A percentile compares a stretch with the other conserved stretches of the same genome.
These are phyloP conservation scores for Halocafeteria seosinensis DNA, from an alignment of 108 stramenopile genomes.

Conservation along the genomic window DNA sequence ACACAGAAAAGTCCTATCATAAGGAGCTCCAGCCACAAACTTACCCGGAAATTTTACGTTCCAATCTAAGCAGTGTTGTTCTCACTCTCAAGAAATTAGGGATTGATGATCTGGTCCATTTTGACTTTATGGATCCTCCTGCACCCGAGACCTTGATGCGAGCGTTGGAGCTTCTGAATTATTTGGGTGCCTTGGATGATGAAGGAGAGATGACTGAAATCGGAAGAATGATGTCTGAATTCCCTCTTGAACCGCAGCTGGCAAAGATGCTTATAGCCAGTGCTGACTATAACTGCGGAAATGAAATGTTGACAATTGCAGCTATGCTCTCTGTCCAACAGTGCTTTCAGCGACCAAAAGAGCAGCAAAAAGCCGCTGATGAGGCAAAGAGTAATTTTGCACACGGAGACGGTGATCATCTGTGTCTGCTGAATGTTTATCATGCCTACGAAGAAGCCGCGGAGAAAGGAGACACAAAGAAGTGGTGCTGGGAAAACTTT, in stretches of 20 bases:
- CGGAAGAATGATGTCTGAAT: not conserved
- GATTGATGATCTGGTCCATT: constrained; percentile 44
- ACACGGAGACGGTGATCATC: not conserved
- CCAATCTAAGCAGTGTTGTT: constrained; percentile 70
- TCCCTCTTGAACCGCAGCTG: constrained; percentile 4
- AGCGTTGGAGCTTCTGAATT: constrained; percentile 49
- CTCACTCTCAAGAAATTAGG: constrained; percentile 70
- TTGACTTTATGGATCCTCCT: constrained; percentile 64
- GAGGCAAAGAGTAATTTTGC: not conserved
- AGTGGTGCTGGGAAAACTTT: constrained; percentile 98
- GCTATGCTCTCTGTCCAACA: not conserved
- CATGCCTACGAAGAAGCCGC: too few relatives aligned
- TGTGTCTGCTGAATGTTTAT: not conserved
- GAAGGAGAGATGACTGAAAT: not conserved
- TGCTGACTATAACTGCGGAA: not conserved
- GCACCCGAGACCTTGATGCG: constrained; percentile 42
- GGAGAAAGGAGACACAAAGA: constrained; percentile 55
- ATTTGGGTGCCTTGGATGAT: constrained; percentile 55
- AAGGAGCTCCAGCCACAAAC: constrained; percentile 62
- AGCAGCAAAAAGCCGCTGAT: not conserved
- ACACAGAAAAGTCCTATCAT: constrained; percentile 67
- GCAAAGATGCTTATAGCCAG: constrained; percentile 12
- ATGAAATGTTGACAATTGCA: not conserved
- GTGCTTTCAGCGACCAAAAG: not conserved
- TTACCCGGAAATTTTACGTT: constrained; percentile 54